phyloP scores from a whole-genome alignment of 441 rosid genomes.

The Erodium texanum region DNA sequence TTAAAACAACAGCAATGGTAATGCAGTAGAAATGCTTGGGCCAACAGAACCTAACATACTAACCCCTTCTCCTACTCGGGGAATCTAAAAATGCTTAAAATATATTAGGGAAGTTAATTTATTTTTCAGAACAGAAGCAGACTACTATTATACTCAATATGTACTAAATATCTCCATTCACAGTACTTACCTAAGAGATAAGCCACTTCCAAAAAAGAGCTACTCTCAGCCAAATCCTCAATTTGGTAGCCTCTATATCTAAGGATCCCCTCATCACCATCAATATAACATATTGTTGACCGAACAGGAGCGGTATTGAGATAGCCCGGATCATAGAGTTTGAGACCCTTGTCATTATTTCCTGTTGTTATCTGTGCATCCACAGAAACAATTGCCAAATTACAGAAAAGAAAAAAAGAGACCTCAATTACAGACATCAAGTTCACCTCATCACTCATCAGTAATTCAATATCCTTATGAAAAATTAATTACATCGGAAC shows the following conservation, averaged over 20 bases:
- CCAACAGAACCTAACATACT: not conserved
- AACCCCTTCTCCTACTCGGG: not conserved
- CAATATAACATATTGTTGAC: slow-evolving; percentile 70
- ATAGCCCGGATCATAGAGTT: slow-evolving; percentile 85
- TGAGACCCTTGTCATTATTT: slow-evolving; percentile 69
- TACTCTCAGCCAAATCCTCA: slow-evolving; percentile 73
- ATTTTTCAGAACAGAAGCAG: not conserved
- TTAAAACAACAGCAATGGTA: not conserved
- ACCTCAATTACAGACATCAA: not conserved
- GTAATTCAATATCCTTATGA: not conserved
- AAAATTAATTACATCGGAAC: no score
- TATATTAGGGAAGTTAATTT: not conserved
- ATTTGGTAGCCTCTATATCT: slow-evolving; percentile 77
- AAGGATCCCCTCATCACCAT: slow-evolving; percentile 84
- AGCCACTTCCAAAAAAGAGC: slow-evolving; percentile 66
- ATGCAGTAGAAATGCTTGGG: not conserved
- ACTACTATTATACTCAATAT: not conserved
- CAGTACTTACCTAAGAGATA: slow-evolving; percentile 42
- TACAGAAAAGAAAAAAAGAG: not conserved
- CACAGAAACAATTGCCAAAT: not conserved
- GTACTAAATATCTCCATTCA: not conserved
- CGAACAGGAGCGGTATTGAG: slow-evolving; percentile 86
- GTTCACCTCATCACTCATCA: not conserved
- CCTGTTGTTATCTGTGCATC: slow-evolving; percentile 57
- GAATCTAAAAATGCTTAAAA: not conserved